Conservation (phyloP, 208 protist genomes). For the Leishmania mexicana region DNA sequence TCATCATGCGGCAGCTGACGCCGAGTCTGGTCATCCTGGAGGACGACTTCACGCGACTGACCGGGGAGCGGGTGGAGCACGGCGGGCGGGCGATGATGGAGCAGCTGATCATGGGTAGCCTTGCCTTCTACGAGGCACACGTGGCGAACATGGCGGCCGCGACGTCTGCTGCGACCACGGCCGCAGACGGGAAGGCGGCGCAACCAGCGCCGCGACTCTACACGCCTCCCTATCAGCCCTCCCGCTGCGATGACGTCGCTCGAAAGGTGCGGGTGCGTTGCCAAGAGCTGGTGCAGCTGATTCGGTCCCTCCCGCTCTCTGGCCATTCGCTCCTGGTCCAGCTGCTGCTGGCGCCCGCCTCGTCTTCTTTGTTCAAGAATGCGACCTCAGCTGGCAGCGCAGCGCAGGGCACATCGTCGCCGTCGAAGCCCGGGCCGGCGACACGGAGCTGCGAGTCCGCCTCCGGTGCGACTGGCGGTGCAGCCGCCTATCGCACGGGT, state of each 20-base stretch:
- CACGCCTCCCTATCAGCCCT: slow-evolving; percentile 33
- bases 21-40: slow-evolving; percentile 75
- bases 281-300: slow-evolving; percentile 47
- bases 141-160: slow-evolving; percentile 17
- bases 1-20: slow-evolving; percentile 68
- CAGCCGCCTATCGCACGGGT: background rate
- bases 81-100: slow-evolving; percentile 68
- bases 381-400: background rate
- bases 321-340: slow-evolving; percentile 64
- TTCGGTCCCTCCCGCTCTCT: slow-evolving; percentile 44
- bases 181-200: background rate
- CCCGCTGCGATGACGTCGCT: slow-evolving; percentile 57
- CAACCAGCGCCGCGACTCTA: slow-evolving; percentile 21
- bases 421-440: background rate
- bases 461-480: background rate
- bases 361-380: slow-evolving; percentile 54
- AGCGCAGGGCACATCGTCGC: background rate
- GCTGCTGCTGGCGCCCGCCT: slow-evolving; percentile 70
- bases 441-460: background rate
- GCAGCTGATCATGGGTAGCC: slow-evolving; percentile 61
- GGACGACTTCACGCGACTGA: slow-evolving; percentile 65
- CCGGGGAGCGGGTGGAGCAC: slow-evolving; percentile 47
- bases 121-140: slow-evolving; percentile 30
- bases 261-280: slow-evolving; percentile 52
- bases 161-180: slow-evolving; percentile 8